Percentiles rank a stretch among this genome's conserved stretches.
Evolutionary conservation across 2,329 filamentous ascomycete genomes (phyloP).

Genomic region (Fusarium sp.): DNA sequence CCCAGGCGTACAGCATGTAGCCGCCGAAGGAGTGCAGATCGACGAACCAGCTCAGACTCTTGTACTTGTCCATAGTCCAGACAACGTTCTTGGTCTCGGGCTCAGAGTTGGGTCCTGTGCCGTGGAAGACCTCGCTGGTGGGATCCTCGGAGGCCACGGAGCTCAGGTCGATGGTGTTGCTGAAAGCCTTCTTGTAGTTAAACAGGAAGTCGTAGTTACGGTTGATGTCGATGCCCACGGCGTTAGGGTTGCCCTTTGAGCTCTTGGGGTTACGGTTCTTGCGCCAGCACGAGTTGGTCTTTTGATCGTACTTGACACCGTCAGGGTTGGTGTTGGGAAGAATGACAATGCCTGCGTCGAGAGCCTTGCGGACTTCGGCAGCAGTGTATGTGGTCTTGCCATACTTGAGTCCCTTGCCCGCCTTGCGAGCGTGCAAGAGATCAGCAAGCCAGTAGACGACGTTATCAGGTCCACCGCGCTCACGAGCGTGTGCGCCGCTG

Average conservation of each 20-base stretch:
- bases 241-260: conserved; percentile 49
- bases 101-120: conserved; percentile 65
- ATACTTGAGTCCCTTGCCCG: conserved; percentile 63
- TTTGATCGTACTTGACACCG: conserved; percentile 65
- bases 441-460: conserved; percentile 70
- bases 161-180: conserved; percentile 51
- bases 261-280: conserved; percentile 65
- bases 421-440: conserved; percentile 64
- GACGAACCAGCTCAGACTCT: conserved; percentile 66
- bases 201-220: conserved; percentile 70
- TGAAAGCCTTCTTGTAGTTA: conserved; percentile 62
- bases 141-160: conserved; percentile 56
- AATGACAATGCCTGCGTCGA: conserved; percentile 66
- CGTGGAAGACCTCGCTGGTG: conserved; percentile 62
- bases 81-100: conserved; percentile 67
- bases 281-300: conserved; percentile 64
- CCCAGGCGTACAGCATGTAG: conserved; percentile 67
- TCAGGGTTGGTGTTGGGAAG: conserved; percentile 67
- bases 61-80: conserved; percentile 63
- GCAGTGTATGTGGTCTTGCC: conserved; percentile 64
- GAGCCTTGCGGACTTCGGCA: conserved; percentile 63
- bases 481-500: conserved; percentile 67
- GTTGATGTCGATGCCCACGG: conserved; percentile 65
- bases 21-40: conserved; percentile 69
- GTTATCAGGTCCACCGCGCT: conserved; percentile 68